These are phyloP conservation scores for Adansonia grandidieri DNA, from an alignment of 441 rosid genomes.

Conservation along the genomic window DNA sequence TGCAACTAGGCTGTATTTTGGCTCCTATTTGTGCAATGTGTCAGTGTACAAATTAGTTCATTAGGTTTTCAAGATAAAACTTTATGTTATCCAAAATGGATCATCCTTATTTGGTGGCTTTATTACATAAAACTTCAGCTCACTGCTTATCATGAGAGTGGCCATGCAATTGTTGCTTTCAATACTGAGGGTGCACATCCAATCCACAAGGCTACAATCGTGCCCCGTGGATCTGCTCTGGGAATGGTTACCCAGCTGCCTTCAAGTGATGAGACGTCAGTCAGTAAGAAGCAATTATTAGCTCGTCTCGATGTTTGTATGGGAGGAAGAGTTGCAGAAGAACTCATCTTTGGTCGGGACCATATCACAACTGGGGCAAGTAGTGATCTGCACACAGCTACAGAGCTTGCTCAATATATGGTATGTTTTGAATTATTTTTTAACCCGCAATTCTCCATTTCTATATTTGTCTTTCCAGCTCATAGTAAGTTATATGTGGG, in stretches of 20 bases:
- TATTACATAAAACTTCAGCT: slow-evolving; percentile 52
- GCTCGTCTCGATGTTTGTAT: slow-evolving; percentile 98
- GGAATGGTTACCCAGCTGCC: slow-evolving; percentile 99
- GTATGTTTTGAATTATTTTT: slow-evolving; percentile 39
- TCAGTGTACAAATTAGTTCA: background rate
- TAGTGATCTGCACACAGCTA: slow-evolving; percentile 88
- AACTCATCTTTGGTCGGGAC: slow-evolving; percentile 93
- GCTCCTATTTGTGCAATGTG: background rate
- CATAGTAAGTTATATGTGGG: background rate
- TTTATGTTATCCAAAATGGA: slow-evolving; percentile 11
- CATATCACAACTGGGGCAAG: slow-evolving; percentile 94
- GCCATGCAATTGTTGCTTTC: slow-evolving; percentile 95
- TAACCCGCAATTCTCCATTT: background rate
- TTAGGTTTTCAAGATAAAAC: slow-evolving; percentile 1
- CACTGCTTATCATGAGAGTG: slow-evolving; percentile 98
- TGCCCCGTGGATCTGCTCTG: slow-evolving; percentile 98
- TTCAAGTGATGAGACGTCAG: slow-evolving; percentile 89
- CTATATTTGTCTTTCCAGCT: slow-evolving; percentile 14
- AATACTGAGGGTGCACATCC: slow-evolving; percentile 94
- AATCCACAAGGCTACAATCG: slow-evolving; percentile 96
- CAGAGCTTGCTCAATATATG: slow-evolving; percentile 97
- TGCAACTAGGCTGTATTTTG: background rate
- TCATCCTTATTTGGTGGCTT: slow-evolving; percentile 29
- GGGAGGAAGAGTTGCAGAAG: slow-evolving; percentile 99
- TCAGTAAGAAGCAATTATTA: slow-evolving; percentile 91